phyloP scores from a whole-genome alignment of 116 monocot genomes.

The Cymodocea nodosa region DNA sequence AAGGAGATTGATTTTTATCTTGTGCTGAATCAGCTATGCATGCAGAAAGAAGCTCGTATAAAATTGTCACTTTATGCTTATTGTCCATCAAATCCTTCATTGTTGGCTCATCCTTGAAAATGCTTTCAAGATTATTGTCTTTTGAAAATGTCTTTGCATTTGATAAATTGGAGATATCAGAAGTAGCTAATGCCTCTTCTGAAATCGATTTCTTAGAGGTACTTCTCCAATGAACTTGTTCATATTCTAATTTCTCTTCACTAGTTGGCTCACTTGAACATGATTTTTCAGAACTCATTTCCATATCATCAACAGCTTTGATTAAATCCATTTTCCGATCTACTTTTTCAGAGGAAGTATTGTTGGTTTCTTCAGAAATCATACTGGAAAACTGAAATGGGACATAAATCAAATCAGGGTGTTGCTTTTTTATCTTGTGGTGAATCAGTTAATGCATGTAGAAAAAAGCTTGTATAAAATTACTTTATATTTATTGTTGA shows the following conservation, averaged over 20 bases:
- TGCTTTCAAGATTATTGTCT: constrained; percentile 9
- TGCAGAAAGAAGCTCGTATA: constrained; percentile 87
- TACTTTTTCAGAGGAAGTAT: constrained; percentile 27
- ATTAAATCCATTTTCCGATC: constrained; percentile 58
- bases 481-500: constrained; percentile 28
- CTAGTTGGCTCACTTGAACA: constrained; percentile 8
- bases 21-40: constrained; percentile 81
- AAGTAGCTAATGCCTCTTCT: constrained; percentile 5
- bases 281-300: constrained; percentile 39
- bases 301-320: constrained; percentile 72
- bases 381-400: constrained; percentile 28
- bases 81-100: constrained; percentile 19
- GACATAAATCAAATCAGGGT: neutral
- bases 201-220: constrained; percentile 1
- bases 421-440: too few relatives aligned
- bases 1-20: constrained; percentile 24
- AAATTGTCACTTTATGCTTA: constrained; percentile 48
- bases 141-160: constrained; percentile 8
- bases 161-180: constrained; percentile 13
- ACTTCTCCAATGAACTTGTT: constrained; percentile 12
- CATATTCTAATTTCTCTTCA: constrained; percentile 10
- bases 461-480: too few relatives aligned
- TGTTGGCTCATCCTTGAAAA: constrained; percentile 11
- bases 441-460: too few relatives aligned
- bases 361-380: constrained; percentile 62